Conservation (phyloP, 2,329 filamentous ascomycete genomes). For the Hypoxylon sp. region DNA sequence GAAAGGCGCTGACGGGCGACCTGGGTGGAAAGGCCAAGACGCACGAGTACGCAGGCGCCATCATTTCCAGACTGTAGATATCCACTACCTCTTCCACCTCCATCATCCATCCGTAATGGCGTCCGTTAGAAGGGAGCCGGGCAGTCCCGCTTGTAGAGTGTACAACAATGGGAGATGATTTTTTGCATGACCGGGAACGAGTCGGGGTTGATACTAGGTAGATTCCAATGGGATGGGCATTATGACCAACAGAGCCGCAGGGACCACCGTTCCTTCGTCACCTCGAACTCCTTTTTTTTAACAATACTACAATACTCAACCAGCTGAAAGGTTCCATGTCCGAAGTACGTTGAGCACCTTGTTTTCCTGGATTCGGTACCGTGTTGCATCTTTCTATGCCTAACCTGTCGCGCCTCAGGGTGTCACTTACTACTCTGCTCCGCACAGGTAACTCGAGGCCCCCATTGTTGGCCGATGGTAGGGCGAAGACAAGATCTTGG, state of each 20-base stretch:
- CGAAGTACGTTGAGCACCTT: neutral
- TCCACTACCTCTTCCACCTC: conserved; percentile 24
- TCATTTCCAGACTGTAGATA: conserved; percentile 74
- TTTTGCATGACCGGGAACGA: conserved; percentile 34
- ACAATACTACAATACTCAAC: neutral
- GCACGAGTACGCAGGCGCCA: conserved; percentile 89
- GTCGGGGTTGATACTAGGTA: neutral
- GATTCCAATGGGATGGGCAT: conserved; percentile 6
- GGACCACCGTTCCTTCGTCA: conserved; percentile 4
- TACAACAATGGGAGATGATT: conserved; percentile 42
- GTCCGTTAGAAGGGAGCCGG: conserved; percentile 32
- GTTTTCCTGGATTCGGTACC: neutral
- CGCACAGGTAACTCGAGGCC: neutral
- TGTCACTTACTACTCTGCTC: neutral
- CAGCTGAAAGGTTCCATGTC: neutral
- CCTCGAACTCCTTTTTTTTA: too few species aligned
- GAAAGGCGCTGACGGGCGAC: conserved; percentile 95
- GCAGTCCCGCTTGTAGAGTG: conserved; percentile 41
- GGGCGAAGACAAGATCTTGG: neutral
- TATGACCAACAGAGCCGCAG: conserved; percentile 9
- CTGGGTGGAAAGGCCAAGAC: conserved; percentile 97
- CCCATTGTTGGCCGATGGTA: neutral
- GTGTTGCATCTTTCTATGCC: neutral
- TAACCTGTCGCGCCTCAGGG: neutral
- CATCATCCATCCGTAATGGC: conserved; percentile 36